Percentiles rank a stretch among this genome's conserved stretches.
phyloP scores from a whole-genome alignment of 2,329 filamentous ascomycete genomes.

The Bisporella sp. region DNA sequence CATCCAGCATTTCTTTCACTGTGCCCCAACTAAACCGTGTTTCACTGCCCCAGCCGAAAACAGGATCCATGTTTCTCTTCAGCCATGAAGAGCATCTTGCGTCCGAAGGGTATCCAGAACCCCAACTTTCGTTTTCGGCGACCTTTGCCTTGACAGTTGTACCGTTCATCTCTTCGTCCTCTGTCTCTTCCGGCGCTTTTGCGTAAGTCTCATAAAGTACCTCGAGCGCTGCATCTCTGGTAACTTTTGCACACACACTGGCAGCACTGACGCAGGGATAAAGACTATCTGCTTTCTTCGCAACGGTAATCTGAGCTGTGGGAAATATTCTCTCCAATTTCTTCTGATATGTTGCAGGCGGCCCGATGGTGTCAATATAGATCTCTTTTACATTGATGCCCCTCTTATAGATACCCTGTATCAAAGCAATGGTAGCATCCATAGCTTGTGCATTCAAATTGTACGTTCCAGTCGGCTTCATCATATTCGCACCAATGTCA shows the following conservation, averaged over 20 bases:
- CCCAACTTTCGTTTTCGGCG: conserved; percentile 54
- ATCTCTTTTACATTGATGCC: conserved; percentile 84
- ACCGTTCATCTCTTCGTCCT: conserved; percentile 14
- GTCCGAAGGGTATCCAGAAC: conserved; percentile 91
- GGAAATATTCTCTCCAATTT: conserved; percentile 82
- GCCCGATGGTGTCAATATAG: conserved; percentile 92
- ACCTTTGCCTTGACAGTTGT: conserved; percentile 23
- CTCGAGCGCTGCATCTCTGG: conserved; percentile 82
- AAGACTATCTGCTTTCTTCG: conserved; percentile 86
- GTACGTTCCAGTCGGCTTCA: conserved; percentile 46
- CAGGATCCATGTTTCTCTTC: conserved; percentile 76
- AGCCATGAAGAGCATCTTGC: conserved; percentile 75
- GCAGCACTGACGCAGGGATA: conserved; percentile 92
- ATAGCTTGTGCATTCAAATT: conserved; percentile 96
- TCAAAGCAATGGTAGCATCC: conserved; percentile 81
- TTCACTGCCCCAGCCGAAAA: conserved; percentile 93
- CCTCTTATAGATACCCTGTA: conserved; percentile 65
- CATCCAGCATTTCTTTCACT: conserved; percentile 75
- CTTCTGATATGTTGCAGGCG: conserved; percentile 74
- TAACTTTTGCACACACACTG: conserved; percentile 93
- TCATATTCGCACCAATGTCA: conserved; percentile 31
- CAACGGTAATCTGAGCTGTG: conserved; percentile 64
- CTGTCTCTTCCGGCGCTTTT: conserved; percentile 22
- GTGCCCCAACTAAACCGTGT: conserved; percentile 96
- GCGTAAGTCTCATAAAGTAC: conserved; percentile 50